Conservation (phyloP, 2,329 filamentous ascomycete species). For the Dactylellina leptospora region DNA sequence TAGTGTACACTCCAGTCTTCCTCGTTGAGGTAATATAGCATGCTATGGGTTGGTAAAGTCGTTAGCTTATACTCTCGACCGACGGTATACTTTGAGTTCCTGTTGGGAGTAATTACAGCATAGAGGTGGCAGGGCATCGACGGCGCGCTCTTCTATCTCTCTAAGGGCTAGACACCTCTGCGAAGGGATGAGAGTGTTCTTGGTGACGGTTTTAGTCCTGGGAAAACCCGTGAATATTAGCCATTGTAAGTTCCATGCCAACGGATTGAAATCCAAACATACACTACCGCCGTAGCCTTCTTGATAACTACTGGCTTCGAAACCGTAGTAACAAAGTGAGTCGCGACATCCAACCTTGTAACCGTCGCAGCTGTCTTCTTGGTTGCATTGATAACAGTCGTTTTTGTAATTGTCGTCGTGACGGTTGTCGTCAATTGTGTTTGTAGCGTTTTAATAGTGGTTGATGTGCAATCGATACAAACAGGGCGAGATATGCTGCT, state of each 20-base stretch:
- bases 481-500: slow-evolving; percentile 2
- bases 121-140: not conserved
- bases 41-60: slow-evolving; percentile 6
- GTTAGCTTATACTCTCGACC: not conserved
- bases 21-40: slow-evolving; percentile 19
- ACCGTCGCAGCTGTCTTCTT: not conserved
- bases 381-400: not conserved
- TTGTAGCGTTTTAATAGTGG: not conserved
- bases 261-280: not conserved
- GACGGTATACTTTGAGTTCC: too few species aligned
- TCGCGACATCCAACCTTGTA: slow-evolving; percentile 8
- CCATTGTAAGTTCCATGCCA: not conserved
- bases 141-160: slow-evolving; percentile 13
- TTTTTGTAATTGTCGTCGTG: not conserved
- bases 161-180: not conserved
- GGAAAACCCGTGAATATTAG: not conserved
- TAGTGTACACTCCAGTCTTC: slow-evolving; percentile 28
- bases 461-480: slow-evolving; percentile 12
- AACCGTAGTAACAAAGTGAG: slow-evolving; percentile 1
- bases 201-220: slow-evolving; percentile 3
- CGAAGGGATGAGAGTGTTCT: slow-evolving; percentile 6
- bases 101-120: slow-evolving; percentile 18
- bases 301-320: not conserved
- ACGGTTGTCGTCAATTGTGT: slow-evolving; percentile 1
- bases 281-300: slow-evolving; percentile 1